Percentiles rank a stretch among this genome's conserved stretches.
Evolutionary conservation across 1,284 basidiomycete genomes (phyloP).

Genomic region (Porogramme epimiltina): DNA sequence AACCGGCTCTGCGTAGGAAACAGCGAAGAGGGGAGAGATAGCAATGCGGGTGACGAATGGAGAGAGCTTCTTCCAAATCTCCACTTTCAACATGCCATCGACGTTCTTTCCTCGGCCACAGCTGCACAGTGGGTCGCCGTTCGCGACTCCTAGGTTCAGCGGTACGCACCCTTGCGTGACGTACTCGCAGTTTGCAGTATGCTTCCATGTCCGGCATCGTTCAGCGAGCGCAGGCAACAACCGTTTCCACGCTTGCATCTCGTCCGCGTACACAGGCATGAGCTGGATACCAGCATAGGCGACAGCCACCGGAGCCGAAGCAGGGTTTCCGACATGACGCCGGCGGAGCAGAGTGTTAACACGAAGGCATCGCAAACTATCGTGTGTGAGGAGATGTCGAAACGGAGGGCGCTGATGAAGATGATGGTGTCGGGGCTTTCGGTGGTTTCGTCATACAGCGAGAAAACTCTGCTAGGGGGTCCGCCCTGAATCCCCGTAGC

Average conservation of each 20-base stretch:
- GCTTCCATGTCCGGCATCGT: background rate
- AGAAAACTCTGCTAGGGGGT: slow-evolving; percentile 26
- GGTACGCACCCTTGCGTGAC: slow-evolving; percentile 1
- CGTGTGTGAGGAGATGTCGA: slow-evolving; percentile 47
- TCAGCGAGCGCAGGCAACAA: background rate
- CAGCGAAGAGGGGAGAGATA: slow-evolving; percentile 48
- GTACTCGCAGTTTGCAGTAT: background rate
- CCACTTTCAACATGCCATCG: slow-evolving; percentile 29
- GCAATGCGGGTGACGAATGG: slow-evolving; percentile 47
- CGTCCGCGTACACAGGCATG: slow-evolving; percentile 26
- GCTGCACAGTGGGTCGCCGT: background rate
- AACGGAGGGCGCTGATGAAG: slow-evolving; percentile 42
- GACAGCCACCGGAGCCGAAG: slow-evolving; percentile 10
- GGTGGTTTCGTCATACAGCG: slow-evolving; percentile 29
- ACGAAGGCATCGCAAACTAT: slow-evolving; percentile 47
- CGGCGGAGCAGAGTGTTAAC: slow-evolving; percentile 36
- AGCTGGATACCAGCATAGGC: slow-evolving; percentile 3
- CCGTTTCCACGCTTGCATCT: slow-evolving; percentile 43
- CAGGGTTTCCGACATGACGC: slow-evolving; percentile 17
- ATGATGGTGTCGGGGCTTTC: slow-evolving; percentile 37
- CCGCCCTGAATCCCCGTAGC: slow-evolving; percentile 24
- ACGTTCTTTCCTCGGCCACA: slow-evolving; percentile 5
- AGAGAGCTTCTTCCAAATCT: slow-evolving; percentile 36
- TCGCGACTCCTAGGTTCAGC: background rate
- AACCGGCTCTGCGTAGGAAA: slow-evolving; percentile 44